Percentiles rank a stretch among this genome's conserved stretches.
These are phyloP conservation scores for Alternaria brassicicola DNA, from an alignment of 2,329 filamentous ascomycete genomes.

Conservation along the genomic window DNA sequence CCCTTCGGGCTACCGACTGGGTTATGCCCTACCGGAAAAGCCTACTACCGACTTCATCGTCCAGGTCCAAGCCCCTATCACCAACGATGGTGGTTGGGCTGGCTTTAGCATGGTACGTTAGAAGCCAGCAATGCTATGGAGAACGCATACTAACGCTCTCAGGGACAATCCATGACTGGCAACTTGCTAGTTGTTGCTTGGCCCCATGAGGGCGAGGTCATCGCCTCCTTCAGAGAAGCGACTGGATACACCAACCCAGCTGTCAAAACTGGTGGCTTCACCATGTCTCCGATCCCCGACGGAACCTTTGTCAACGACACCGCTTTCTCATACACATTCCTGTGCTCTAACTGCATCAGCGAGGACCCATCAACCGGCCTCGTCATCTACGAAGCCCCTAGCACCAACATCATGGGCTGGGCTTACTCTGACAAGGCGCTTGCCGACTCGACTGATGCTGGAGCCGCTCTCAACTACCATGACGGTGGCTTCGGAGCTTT, in stretches of 20 bases:
- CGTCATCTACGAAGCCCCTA: conserved; percentile 31
- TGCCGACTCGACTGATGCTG: conserved; percentile 31
- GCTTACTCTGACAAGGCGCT: conserved; percentile 35
- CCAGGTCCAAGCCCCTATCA: conserved; percentile 55
- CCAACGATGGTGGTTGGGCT: conserved; percentile 57
- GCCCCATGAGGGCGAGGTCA: conserved; percentile 56
- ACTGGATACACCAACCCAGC: conserved; percentile 58
- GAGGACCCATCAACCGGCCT: conserved; percentile 26
- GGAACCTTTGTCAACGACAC: conserved; percentile 61
- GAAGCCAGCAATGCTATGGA: background rate
- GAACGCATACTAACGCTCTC: background rate
- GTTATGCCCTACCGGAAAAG: conserved; percentile 59
- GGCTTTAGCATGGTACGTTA: conserved; percentile 49
- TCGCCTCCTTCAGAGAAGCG: conserved; percentile 55
- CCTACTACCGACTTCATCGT: conserved; percentile 61
- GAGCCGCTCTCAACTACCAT: conserved; percentile 38
- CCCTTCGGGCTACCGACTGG: conserved; percentile 55
- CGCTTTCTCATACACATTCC: conserved; percentile 62
- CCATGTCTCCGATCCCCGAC: conserved; percentile 55
- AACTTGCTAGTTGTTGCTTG: conserved; percentile 61
- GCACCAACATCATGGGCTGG: conserved; percentile 41
- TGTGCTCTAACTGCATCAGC: conserved; percentile 53
- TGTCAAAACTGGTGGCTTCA: conserved; percentile 51
- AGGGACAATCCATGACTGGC: conserved; percentile 57
- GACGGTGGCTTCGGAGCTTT: conserved; percentile 43